Evolutionary conservation across 2,329 filamentous ascomycete genomes (phyloP), one percentile per base, ranked within the genome.

Genomic region (Arthrocladium fulminans): DNA sequence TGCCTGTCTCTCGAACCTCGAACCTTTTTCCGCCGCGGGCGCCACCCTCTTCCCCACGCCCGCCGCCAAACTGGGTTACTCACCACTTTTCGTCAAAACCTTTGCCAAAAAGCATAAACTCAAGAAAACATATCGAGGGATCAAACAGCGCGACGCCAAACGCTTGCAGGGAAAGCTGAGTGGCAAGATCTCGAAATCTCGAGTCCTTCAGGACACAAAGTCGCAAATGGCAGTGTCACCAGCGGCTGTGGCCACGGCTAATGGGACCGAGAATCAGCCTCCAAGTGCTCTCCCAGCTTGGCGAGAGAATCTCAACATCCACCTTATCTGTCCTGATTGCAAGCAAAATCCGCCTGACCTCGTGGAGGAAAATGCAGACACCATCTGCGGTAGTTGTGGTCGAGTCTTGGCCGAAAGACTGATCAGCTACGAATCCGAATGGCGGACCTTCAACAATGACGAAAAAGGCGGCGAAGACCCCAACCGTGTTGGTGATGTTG

Each of bases 361-460:
- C 29, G 79, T 92, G 39, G 92, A 97, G 63, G 92, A 97, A 65
- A 88, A 88, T 4, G 86, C 83, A 55, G 92, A 98, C 66, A 86
- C 94, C 65, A 88, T 98, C 48, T 98, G 92, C 65, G 85, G 79
- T 50, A 88, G 84, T 53, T 98, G 92, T 61, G 92, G 92, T 30
- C 75, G 96, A 27, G 92, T 98, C 4, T 78, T 98, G 24, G 85
- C 86, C 51, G 86, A 90, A 61, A 84, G 88, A 57, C 88, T 92
- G 64, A 89, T 98, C 62, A 94, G 98, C 64, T 94, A 87, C 52
- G 85, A 94, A 54, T 95, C 88, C 41, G 92, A 98, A 71, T 98
- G 92, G 92, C 87, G 92, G 64, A 98, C 92, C 1, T 98, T 98
- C 70, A 88, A 89, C 63, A 97, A 97, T 65, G 92, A 98, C 63